Conservation (phyloP, 805 yeast genomes). For the Myxozyma melibiosi region DNA sequence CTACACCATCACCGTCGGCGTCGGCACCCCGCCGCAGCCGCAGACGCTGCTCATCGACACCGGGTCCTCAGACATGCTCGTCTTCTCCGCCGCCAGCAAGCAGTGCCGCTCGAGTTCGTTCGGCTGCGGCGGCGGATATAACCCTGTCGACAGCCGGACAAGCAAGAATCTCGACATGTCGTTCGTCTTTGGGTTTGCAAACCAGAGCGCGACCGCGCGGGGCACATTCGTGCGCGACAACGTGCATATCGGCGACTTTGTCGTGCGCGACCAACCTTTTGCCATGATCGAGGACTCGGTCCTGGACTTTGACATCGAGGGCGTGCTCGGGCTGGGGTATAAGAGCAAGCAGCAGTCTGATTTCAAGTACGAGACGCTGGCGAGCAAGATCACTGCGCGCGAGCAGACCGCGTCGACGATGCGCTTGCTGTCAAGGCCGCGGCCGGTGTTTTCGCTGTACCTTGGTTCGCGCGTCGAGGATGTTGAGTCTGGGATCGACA, state of each 20-base stretch:
- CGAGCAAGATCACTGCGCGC: slow-evolving; percentile 8
- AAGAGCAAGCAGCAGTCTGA: slow-evolving; percentile 21
- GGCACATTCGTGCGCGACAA: slow-evolving; percentile 25
- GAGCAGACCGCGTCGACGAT: neutral
- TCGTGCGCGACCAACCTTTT: slow-evolving; percentile 4
- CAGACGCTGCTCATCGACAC: slow-evolving; percentile 30
- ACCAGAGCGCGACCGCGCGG: slow-evolving; percentile 21
- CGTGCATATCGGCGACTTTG: slow-evolving; percentile 10
- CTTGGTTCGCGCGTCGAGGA: slow-evolving; percentile 19
- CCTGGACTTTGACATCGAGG: slow-evolving; percentile 28
- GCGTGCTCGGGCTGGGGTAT: slow-evolving; percentile 30
- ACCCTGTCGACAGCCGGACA: slow-evolving; percentile 17
- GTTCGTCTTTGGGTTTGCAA: slow-evolving; percentile 25
- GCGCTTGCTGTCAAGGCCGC: neutral
- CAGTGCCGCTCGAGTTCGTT: slow-evolving; percentile 17
- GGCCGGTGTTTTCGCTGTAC: slow-evolving; percentile 16
- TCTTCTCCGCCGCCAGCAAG: slow-evolving; percentile 19
- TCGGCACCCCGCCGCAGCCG: slow-evolving; percentile 31
- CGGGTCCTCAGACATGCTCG: slow-evolving; percentile 22
- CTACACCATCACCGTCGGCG: slow-evolving; percentile 23
- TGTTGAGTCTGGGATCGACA: neutral
- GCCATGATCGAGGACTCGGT: slow-evolving; percentile 28
- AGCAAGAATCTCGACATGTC: slow-evolving; percentile 8
- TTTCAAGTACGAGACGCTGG: slow-evolving; percentile 22
- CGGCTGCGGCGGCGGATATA: slow-evolving; percentile 32